Evolutionary conservation across 768 basidiomycete genomes (phyloP), one percentile per base, ranked within the genome.

Genomic region (Exidia glandulosa): DNA sequence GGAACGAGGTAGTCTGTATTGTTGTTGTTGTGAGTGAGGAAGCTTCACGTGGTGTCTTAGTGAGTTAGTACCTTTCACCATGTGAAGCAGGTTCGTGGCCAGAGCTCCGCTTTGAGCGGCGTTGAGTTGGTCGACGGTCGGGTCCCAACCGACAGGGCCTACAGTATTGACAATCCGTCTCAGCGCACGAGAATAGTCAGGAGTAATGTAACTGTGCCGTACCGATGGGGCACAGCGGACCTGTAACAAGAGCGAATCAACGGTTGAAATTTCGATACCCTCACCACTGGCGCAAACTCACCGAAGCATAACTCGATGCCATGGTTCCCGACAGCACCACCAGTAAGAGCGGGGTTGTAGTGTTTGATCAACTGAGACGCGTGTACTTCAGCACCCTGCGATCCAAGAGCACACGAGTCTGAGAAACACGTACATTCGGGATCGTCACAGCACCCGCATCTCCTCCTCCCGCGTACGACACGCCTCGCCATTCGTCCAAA

Each of bases 371-470:
- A 48, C 64, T 65, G 30, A 9, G 7, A 1, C 12, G 58, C 16
- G 34, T 60, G 27, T 13, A 19, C 36, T 3, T 29, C 36, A 57
- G 29, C 14, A 48, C 29, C 7, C 3, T 16, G 16, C 2, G 19
- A 57, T 13, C 56, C 19, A 52, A n/a, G 2, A 34, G 13, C 50
- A 27, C 6, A 6, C 7, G 25, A 54, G 32, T n/a, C 2, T 19
- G 10, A 32, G 36, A 52, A 45, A 34, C 2, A 60, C 63, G 23
- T 27, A 65, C 66, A 56, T 66, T 64, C 9, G 66, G 65, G 25
- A 67, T 45, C 3, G 66, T 66, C 19, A 67, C 56, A 4, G 65
- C 63, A n/a, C 62, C 65, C 3, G 32, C 16, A 56, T 67, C 66
- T 16, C 57, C 63, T 14, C 66, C 66, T 23, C 54, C 65, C 1